These are phyloP conservation scores for Zea mays DNA, from an alignment of 176 grass and related monocot species.

Conservation along the genomic window DNA sequence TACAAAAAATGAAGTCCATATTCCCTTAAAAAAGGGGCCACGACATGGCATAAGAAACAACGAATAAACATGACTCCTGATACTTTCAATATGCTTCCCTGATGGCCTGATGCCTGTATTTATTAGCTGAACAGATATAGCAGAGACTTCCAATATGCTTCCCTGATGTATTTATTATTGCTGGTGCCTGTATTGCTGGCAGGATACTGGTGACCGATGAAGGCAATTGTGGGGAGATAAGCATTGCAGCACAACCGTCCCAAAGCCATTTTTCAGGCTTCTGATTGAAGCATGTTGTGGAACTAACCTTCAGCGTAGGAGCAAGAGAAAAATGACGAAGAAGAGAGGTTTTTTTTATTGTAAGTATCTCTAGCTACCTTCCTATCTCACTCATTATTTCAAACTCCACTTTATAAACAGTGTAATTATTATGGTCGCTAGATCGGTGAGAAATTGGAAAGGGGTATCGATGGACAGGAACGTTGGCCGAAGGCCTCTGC, in stretches of 20 bases:
- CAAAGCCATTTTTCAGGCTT: conserved; percentile 63
- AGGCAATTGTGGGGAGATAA: conserved; percentile 55
- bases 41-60: neutral
- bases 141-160: conserved; percentile 5
- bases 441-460: too few relatives aligned
- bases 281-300: conserved; percentile 48
- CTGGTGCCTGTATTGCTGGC: conserved; percentile 24
- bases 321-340: conserved; percentile 32
- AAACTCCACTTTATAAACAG: too few relatives aligned
- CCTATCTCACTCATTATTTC: too few relatives aligned
- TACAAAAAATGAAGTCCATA: neutral
- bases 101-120: too few relatives aligned
- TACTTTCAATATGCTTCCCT: conserved; percentile 16
- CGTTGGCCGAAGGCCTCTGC: too few relatives aligned
- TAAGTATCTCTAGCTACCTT: too few relatives aligned
- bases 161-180: conserved; percentile 30
- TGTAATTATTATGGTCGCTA: too few relatives aligned
- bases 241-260: conserved; percentile 51
- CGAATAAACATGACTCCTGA: neutral
- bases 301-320: conserved; percentile 53
- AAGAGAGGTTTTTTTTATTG: conserved; percentile 15
- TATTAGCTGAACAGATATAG: conserved; percentile 21
- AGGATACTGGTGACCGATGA: conserved; percentile 61
- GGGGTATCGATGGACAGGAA: too few relatives aligned
- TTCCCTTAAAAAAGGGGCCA: neutral